Base-by-base conservation (phyloP, 495 filamentous ascomycete genomes). In the Alectoria sarmentosa region DNA sequence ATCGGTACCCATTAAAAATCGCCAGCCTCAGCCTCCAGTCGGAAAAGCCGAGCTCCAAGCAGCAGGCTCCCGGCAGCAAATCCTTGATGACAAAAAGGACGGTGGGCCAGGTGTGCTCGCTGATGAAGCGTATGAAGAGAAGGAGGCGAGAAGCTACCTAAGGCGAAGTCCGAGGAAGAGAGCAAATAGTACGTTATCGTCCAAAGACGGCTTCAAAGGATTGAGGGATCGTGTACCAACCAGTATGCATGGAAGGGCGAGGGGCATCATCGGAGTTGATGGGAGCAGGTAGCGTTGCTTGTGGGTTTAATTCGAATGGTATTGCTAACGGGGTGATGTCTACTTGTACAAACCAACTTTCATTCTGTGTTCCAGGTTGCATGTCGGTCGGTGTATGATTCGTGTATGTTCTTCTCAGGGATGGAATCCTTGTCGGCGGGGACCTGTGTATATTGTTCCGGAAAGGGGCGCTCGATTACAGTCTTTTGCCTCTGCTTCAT, bases 11-110 rank as follows among this genome's bases (percentile, higher is more conserved):
- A 28, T 60, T 4, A 1, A 41, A 28, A 42, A 60, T 15, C 63
- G 60, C 36, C 66, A 66, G 28, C 70, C 70, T 23, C 61, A 57
- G 36, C 63, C 64, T 11, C 67, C 70, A n/a, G n/a, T 39, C 23
- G 70, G 70, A 39, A 72, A 72, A 60, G 70, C 68, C 10, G 66
- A 70, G 54, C 38, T 65, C 34, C 70, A 72, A 68, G 68, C 70
- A 9, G 66, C 68, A 56, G 64, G 68, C 21, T 72, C 70, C n/a
- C 70, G 70, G 58, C 70, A 72, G 59, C 70, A 72, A 46, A 39
- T 72, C 26, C 41, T 72, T 11, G 70, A 72, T 37, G 68, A 70
- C 46, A 38, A 68, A 28, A 60, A 61, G 15, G 66, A 48, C 36
- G 70, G 70, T 13, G 70, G 70, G 15, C 41, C 63, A 15, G 26